Base-by-base conservation (phyloP, 2,329 filamentous ascomycete species). In the Harringtonia aguacate region DNA sequence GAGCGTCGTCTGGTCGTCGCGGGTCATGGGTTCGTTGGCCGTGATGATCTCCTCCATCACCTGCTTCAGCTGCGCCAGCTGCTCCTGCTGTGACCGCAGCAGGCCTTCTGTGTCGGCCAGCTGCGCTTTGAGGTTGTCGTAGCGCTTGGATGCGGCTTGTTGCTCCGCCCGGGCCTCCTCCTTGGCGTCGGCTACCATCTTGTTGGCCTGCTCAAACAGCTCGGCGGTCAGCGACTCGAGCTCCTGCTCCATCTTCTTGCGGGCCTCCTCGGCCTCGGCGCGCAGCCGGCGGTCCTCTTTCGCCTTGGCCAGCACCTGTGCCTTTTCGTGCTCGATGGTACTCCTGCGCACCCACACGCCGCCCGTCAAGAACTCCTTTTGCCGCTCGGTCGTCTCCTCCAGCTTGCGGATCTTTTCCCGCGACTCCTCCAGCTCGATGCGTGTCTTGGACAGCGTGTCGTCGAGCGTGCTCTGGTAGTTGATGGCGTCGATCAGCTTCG, bases 131-230 rank as follows among this genome's bases (percentile, higher is more conserved):
- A 97, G 73, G 62, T 94, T 86, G 46, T 95, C 87, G 36, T 92
- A 94, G 58, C 86, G 86, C 57, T 84, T 84, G 46, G 88, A 81
- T 35, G 89, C 69, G 5, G 75, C 73, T 52, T 95, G 88, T 31
- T 87, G 83, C 54, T 95, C 87, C 50, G 77, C 80, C 48, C 88
- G 81, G 9, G 92, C 88, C 49, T 95, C 86, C 60, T 89, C 87
- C 57, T 94, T 86, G 31, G 90, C 90, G 15, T 79, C 80, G 34
- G 90, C 86, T 42, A 98, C 92, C 90, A 98, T 97, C 72, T 84
- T 89, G 66, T 98, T 97, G 40, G 92, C 92, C 68, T 98, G 90
- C 59, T 97, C 88, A 50, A 98, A 98, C n/a, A 98, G 73, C 24
- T 87, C 88, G 2, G 87, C 81, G 0, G 92, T 97, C 50, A 98